phyloP scores from a whole-genome alignment of 108 stramenopile genomes.

The Parmales sp. region DNA sequence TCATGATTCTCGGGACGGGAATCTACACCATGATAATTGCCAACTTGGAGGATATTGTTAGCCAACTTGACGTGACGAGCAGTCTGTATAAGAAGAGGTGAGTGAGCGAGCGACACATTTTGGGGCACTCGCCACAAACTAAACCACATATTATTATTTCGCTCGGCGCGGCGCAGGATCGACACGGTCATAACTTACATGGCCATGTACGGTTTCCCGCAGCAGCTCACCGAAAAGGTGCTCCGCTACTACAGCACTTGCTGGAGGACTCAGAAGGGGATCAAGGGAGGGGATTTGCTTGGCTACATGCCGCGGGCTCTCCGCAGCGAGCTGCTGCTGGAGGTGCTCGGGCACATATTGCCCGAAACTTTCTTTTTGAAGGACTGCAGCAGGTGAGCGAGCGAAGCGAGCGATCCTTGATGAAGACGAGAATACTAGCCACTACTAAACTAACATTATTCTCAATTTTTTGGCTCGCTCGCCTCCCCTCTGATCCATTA shows the following conservation, averaged over 20 bases:
- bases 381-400: constrained; percentile 24
- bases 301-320: constrained; percentile 28
- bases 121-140: too few species aligned
- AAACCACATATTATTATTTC: too few species aligned
- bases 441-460: too few species aligned
- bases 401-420: too few species aligned
- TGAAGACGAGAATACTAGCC: too few species aligned
- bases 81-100: constrained; percentile 39
- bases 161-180: too few species aligned
- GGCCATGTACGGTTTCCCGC: constrained; percentile 23
- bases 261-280: constrained; percentile 41
- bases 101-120: too few species aligned
- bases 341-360: constrained; percentile 21
- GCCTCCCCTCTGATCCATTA: too few species aligned
- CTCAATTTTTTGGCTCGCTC: too few species aligned
- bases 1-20: constrained; percentile 33
- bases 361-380: constrained; percentile 29
- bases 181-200: constrained; percentile 30
- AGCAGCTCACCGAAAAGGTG: constrained; percentile 24
- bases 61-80: constrained; percentile 49
- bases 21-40: constrained; percentile 45
- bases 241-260: constrained; percentile 30
- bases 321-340: constrained; percentile 22
- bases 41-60: constrained; percentile 46
- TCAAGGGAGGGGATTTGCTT: constrained; percentile 30